Conservation (phyloP, 2,329 filamentous ascomycete species). For the Metarhizium brunneum region DNA sequence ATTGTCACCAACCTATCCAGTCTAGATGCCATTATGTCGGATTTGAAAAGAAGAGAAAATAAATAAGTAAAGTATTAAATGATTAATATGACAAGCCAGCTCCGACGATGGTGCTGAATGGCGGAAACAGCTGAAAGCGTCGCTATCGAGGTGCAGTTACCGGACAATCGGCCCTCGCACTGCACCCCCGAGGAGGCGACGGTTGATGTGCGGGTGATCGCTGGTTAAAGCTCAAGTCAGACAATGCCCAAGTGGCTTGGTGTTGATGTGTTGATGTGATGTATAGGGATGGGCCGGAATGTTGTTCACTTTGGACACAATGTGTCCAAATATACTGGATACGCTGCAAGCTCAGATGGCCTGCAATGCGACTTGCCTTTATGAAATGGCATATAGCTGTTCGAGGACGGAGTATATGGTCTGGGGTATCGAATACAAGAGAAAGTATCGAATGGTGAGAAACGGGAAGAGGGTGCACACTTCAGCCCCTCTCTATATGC, state of each 20-base stretch:
- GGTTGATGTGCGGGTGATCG: background rate
- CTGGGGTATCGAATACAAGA: background rate
- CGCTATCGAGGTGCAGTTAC: slow-evolving; percentile 11
- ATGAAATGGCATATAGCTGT: background rate
- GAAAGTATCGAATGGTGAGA: background rate
- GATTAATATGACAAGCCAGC: slow-evolving; percentile 14
- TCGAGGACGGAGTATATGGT: background rate
- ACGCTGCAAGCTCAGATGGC: background rate
- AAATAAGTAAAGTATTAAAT: background rate
- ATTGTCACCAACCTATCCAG: slow-evolving; percentile 81
- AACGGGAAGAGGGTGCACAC: background rate
- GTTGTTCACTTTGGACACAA: background rate
- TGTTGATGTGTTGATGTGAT: background rate
- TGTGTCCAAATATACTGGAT: background rate
- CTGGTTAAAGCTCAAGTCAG: background rate
- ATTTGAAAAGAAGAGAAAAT: background rate
- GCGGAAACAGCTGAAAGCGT: background rate
- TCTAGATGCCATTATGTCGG: slow-evolving; percentile 33
- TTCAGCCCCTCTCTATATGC: background rate
- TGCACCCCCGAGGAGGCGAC: slow-evolving; percentile 7
- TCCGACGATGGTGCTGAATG: slow-evolving; percentile 2
- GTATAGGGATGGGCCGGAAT: background rate
- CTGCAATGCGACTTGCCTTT: background rate
- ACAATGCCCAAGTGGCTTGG: background rate
- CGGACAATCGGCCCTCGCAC: slow-evolving; percentile 8